Evolutionary conservation across 2,329 filamentous ascomycete species (phyloP).

Genomic region (Arthrobotrys sphaeroides): DNA sequence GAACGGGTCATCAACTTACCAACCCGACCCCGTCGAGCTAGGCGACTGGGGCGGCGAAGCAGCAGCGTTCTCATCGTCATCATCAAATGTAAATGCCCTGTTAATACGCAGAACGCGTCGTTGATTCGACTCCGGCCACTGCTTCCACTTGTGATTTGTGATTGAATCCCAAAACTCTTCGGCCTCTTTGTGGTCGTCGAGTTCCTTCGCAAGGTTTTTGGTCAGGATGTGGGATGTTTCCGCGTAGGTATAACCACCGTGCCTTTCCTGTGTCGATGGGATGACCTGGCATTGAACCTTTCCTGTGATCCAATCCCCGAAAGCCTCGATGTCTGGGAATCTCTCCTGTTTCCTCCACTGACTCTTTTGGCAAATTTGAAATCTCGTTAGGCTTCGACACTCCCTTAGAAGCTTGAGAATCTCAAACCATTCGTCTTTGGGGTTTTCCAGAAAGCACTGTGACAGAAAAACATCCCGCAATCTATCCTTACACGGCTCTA

Average conservation of each 20-base stretch:
- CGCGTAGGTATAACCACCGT: background rate
- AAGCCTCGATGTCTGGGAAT: slow-evolving; percentile 24
- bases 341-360: slow-evolving; percentile 34
- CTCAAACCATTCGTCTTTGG: slow-evolving; percentile 28
- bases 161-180: slow-evolving; percentile 34
- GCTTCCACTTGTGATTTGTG: slow-evolving; percentile 28
- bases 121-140: slow-evolving; percentile 25
- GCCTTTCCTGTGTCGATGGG: slow-evolving; percentile 6
- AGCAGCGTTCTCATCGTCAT: slow-evolving; percentile 8
- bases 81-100: slow-evolving; percentile 26
- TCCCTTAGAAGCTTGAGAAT: slow-evolving; percentile 16
- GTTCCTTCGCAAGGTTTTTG: slow-evolving; percentile 21
- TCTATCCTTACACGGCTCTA: background rate
- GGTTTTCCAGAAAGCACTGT: slow-evolving; percentile 32
- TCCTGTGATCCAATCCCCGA: slow-evolving; percentile 6
- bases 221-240: background rate
- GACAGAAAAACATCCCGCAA: slow-evolving; percentile 17
- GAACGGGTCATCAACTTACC: background rate
- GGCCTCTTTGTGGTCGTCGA: slow-evolving; percentile 5
- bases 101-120: slow-evolving; percentile 21
- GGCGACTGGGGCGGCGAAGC: slow-evolving; percentile 18
- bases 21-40: slow-evolving; percentile 6
- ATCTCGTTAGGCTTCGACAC: background rate
- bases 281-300: slow-evolving; percentile 5
- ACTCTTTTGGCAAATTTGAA: slow-evolving; percentile 16